Conservation (phyloP, 352 stramenopile species). For the Globisporangium cederbergense region DNA sequence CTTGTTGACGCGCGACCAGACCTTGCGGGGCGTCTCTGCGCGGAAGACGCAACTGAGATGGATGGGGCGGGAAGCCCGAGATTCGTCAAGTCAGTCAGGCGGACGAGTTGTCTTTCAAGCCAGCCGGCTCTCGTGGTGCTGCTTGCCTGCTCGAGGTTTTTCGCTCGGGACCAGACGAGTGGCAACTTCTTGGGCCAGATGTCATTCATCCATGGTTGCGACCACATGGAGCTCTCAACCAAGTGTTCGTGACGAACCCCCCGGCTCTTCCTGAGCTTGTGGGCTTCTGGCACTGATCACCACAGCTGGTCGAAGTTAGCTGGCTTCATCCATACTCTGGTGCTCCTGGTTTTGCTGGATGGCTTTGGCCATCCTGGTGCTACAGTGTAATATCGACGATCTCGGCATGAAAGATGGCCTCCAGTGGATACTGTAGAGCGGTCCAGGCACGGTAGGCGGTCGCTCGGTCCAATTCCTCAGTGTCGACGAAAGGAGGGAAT, state of each 20-base stretch:
- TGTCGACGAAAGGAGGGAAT: neutral
- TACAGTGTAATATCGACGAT: no score
- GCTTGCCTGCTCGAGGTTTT: neutral
- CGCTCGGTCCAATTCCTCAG: neutral
- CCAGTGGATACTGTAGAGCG: neutral
- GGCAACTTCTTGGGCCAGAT: neutral
- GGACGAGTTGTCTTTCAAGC: neutral
- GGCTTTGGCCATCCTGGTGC: neutral
- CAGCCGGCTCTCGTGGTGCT: neutral
- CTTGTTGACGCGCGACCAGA: neutral
- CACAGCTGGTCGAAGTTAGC: neutral
- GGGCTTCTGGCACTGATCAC: neutral
- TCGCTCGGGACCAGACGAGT: neutral
- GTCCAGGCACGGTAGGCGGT: neutral
- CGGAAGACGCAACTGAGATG: neutral
- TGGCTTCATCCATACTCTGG: neutral
- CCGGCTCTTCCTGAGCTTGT: neutral
- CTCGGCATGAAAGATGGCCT: neutral
- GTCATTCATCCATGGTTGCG: neutral
- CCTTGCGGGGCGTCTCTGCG: neutral
- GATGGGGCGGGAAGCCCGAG: neutral
- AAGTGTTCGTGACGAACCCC: neutral
- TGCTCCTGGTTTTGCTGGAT: neutral
- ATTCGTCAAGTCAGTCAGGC: slow-evolving; percentile 2
- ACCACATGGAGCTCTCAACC: neutral